Percentiles rank a stretch among this genome's conserved stretches.
phyloP scores from a whole-genome alignment of 345 rosid genomes.

The Brassica nigra region DNA sequence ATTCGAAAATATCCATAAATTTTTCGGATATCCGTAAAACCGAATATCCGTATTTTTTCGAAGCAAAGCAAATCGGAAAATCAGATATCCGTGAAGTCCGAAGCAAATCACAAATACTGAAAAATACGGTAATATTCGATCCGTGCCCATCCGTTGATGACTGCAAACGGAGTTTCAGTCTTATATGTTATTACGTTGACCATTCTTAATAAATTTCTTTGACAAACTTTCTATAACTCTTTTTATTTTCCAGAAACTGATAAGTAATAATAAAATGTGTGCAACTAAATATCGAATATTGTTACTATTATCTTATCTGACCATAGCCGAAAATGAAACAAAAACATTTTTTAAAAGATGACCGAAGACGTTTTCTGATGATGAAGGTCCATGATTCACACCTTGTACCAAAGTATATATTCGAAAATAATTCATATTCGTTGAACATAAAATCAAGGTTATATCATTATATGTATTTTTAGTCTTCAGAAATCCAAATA shows the following conservation, averaged over 20 bases:
- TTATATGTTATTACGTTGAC: neutral
- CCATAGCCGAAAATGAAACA: neutral
- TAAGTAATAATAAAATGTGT: constrained; percentile 4
- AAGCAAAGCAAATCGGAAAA: no score
- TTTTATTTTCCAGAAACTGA: neutral
- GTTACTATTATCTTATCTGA: neutral
- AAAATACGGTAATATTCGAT: no score
- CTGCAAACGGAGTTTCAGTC: neutral
- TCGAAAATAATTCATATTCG: neutral
- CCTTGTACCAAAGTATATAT: neutral
- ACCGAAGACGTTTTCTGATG: constrained; percentile 13
- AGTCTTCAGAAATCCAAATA: neutral
- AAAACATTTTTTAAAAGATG: neutral
- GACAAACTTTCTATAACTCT: neutral
- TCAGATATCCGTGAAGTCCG: no score
- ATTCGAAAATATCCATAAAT: no score
- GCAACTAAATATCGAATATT: neutral
- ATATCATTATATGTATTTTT: neutral
- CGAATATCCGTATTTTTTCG: no score
- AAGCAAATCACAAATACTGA: no score
- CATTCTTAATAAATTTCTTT: neutral
- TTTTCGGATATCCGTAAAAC: no score
- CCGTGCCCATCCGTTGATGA: no score
- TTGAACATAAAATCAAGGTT: neutral
- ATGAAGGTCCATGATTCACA: constrained; percentile 19